phyloP scores from a whole-genome alignment of 768 basidiomycete species.

The Pulveroboletus sp. region DNA sequence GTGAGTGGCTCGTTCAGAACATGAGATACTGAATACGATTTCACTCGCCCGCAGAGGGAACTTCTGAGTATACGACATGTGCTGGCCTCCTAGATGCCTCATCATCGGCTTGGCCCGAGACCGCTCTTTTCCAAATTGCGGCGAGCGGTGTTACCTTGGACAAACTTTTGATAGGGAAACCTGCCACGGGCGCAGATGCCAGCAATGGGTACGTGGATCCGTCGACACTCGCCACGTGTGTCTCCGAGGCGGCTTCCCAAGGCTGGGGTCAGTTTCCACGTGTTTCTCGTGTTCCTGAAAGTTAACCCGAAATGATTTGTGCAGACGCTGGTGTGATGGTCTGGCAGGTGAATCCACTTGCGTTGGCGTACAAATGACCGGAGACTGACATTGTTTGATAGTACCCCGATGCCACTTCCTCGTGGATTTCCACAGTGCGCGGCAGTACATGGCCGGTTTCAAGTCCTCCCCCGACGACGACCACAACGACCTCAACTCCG shows the following conservation, averaged over 20 bases:
- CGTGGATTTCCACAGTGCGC: slow-evolving; percentile 40
- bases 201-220: slow-evolving; percentile 57
- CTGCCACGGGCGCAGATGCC: slow-evolving; percentile 49
- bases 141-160: slow-evolving; percentile 52
- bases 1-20: slow-evolving; percentile 6
- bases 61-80: slow-evolving; percentile 38
- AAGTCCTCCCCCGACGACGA: slow-evolving; percentile 3
- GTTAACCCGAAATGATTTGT: neutral
- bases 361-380: neutral
- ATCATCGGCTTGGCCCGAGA: slow-evolving; percentile 40
- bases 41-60: slow-evolving; percentile 29
- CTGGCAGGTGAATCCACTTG: slow-evolving; percentile 33
- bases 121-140: slow-evolving; percentile 47
- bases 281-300: neutral
- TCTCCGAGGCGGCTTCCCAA: slow-evolving; percentile 53
- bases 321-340: slow-evolving; percentile 38
- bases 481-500: neutral
- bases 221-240: slow-evolving; percentile 54
- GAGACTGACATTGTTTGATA: slow-evolving; percentile 7
- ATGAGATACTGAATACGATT: neutral
- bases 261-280: slow-evolving; percentile 60
- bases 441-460: slow-evolving; percentile 33
- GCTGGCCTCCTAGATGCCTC: slow-evolving; percentile 38
- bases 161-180: slow-evolving; percentile 80
- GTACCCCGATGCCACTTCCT: slow-evolving; percentile 37